Base-by-base conservation (phyloP, 805 yeast genomes). In the Yamadazyma akitaensis region DNA sequence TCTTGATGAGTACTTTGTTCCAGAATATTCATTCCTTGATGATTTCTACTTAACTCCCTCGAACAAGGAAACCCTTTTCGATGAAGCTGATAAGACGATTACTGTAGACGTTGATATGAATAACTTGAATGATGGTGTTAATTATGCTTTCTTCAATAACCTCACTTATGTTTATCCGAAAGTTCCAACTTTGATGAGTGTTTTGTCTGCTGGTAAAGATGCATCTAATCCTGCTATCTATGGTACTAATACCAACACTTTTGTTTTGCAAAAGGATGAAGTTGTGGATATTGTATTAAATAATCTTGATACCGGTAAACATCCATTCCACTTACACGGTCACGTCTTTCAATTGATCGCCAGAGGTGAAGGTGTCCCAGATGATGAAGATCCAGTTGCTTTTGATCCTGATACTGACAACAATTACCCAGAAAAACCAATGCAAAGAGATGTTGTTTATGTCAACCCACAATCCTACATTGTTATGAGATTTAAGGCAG, bases 321-420 rank as follows among this genome's bases (percentile, higher is more conserved):
- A 84, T 63, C 89, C 89, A 18, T 84, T 84, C 80, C 91, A 84
- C 62, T 73, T 84, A 55, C 91, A 84, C 58, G 91, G 91, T 13
- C 90, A 84, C 59, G 74, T 64, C 41, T 84, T 84, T 72, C 89
- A 83, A 65, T 63, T 84, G 18, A 67, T 84, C 34, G 73, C 73
- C 42, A 76, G 81, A 60, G 79, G 80, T 3, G 67, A 62, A 16
- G 77, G 72, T 2, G 74, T 69, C 47, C 77, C 67, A 28, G 87
- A 82, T 33, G 79, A 73, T 32, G 81, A 80, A 3, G 68, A 67
- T 21, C 83, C 84, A n/a, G 62, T 65, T 37, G 42, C 59, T 17
- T 85, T 73, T 56, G 63, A 68, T 24, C 53, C 70, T 64, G 47
- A 59, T 46, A 56, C 68, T 28, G 67, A 66, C 49, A 62, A 63